A percentile compares a stretch with the other conserved stretches of the same genome.
Conservation (phyloP, 495 filamentous ascomycete genomes). For the Sporormia fimetaria region DNA sequence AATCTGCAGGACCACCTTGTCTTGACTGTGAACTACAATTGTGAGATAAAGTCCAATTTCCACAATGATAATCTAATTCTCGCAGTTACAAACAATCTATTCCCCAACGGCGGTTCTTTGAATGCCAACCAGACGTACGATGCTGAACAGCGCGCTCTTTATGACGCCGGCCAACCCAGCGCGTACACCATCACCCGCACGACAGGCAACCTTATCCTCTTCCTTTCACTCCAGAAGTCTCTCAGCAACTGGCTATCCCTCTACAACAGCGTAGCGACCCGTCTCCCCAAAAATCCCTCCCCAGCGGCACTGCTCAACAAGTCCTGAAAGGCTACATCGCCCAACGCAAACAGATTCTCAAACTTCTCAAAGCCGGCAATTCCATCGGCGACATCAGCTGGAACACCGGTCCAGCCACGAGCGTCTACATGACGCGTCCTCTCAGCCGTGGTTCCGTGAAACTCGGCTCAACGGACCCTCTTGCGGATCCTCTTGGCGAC, state of each 20-base stretch:
- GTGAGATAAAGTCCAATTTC: not conserved
- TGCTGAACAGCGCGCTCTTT: constrained; percentile 16
- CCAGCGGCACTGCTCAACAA: not conserved
- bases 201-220: constrained; percentile 5
- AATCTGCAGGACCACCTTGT: constrained; percentile 19
- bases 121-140: constrained; percentile 11
- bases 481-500: constrained; percentile 9
- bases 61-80: not conserved
- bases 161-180: constrained; percentile 10
- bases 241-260: constrained; percentile 1
- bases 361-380: not conserved
- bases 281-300: constrained; percentile 4
- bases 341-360: constrained; percentile 10
- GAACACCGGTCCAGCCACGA: constrained; percentile 7
- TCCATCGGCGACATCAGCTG: constrained; percentile 8
- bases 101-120: constrained; percentile 14
- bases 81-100: constrained; percentile 7
- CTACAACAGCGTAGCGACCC: not conserved
- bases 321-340: constrained; percentile 11
- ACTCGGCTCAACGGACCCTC: constrained; percentile 4
- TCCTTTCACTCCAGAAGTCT: constrained; percentile 5
- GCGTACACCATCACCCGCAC: constrained; percentile 6
- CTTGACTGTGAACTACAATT: constrained; percentile 3
- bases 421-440: constrained; percentile 5
- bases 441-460: constrained; percentile 12